phyloP scores from a whole-genome alignment of 495 filamentous ascomycete genomes.

The Polyplosphaeria fusca region DNA sequence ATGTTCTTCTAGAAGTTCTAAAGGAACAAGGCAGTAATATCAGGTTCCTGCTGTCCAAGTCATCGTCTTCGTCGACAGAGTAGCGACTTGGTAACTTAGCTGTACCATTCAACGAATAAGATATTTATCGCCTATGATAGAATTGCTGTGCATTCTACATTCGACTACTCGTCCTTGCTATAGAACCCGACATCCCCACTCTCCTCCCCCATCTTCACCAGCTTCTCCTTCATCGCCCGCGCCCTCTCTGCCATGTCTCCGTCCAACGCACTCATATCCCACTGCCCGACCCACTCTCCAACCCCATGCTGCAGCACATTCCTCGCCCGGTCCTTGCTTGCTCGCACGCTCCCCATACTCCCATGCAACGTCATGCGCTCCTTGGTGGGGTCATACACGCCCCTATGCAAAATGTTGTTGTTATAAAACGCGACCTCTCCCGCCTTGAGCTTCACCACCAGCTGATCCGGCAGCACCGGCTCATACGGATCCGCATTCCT shows the following conservation, averaged over 20 bases:
- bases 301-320: constrained; percentile 86
- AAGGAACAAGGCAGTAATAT: constrained; percentile 59
- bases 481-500: constrained; percentile 59
- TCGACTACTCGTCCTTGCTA: constrained; percentile 34
- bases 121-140: no score
- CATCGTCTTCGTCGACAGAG: constrained; percentile 24
- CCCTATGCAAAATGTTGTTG: constrained; percentile 82
- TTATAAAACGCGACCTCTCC: constrained; percentile 83
- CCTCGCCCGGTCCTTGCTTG: constrained; percentile 57
- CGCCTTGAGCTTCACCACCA: constrained; percentile 60
- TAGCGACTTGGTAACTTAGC: no score
- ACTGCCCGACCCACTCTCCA: constrained; percentile 65
- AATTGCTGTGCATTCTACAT: no score
- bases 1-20: constrained; percentile 58
- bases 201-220: constrained; percentile 39
- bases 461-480: constrained; percentile 54
- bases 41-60: constrained; percentile 68
- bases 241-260: constrained; percentile 55
- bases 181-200: constrained; percentile 40
- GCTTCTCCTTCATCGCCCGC: constrained; percentile 36
- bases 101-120: no score
- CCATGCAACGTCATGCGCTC: constrained; percentile 78
- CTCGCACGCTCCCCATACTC: constrained; percentile 63
- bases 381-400: constrained; percentile 57
- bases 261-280: constrained; percentile 39